These are phyloP conservation scores for Euphorbia celastroides DNA, from an alignment of 441 rosid species.

Conservation along the genomic window DNA sequence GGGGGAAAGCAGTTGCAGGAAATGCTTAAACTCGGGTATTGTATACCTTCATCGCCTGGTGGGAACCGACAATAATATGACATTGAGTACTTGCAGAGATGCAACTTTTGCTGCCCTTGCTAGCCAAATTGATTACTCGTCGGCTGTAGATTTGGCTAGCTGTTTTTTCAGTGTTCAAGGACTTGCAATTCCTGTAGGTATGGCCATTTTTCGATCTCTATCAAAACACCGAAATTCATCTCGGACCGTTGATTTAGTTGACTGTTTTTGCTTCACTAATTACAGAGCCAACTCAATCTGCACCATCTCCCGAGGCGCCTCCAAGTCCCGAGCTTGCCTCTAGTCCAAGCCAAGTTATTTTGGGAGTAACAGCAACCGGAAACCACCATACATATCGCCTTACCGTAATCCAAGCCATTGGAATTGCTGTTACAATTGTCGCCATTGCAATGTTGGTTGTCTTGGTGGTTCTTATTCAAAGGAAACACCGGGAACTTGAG, in stretches of 20 bases:
- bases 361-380: slow-evolving; percentile 32
- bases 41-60: slow-evolving; percentile 60
- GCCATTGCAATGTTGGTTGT: slow-evolving; percentile 53
- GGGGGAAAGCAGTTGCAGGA: slow-evolving; percentile 46
- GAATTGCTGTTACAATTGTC: slow-evolving; percentile 60
- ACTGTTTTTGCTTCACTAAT: slow-evolving; percentile 17
- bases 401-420: slow-evolving; percentile 57
- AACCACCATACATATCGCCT: slow-evolving; percentile 62
- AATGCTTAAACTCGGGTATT: slow-evolving; percentile 74
- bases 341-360: slow-evolving; percentile 56
- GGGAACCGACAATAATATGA: slow-evolving; percentile 51
- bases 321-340: slow-evolving; percentile 51
- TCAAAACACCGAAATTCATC: background rate
- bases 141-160: slow-evolving; percentile 60
- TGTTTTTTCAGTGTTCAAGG: slow-evolving; percentile 83
- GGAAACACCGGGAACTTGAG: slow-evolving; percentile 60
- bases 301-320: slow-evolving; percentile 42
- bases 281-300: slow-evolving; percentile 47
- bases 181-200: slow-evolving; percentile 50
- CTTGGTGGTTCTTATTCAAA: slow-evolving; percentile 64
- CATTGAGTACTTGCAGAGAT: slow-evolving; percentile 83
- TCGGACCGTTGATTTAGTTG: background rate
- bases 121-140: slow-evolving; percentile 55
- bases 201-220: slow-evolving; percentile 15
- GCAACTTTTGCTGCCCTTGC: slow-evolving; percentile 77